Evolutionary conservation across 495 filamentous ascomycete genomes (phyloP).

Genomic region (Pyrenula massariospora): DNA sequence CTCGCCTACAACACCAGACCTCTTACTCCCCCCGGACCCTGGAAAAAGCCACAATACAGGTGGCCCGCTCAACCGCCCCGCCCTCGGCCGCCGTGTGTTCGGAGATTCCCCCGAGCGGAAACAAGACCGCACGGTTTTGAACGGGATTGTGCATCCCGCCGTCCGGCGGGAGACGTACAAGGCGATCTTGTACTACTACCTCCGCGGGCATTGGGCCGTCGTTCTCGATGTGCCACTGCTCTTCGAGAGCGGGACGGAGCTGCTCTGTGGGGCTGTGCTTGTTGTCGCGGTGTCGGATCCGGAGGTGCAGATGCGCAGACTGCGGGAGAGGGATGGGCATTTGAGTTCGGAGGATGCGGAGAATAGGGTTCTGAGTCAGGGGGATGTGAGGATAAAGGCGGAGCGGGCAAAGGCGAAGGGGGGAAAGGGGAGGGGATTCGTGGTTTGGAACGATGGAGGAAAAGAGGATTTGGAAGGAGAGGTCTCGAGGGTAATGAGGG

Average conservation of each 20-base stretch:
- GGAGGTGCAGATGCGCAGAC: constrained; percentile 62
- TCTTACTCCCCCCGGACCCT: constrained; percentile 43
- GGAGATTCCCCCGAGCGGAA: constrained; percentile 52
- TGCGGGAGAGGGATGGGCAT: constrained; percentile 60
- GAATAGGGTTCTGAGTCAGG: constrained; percentile 73
- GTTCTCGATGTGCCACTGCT: constrained; percentile 89
- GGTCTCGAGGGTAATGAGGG: constrained; percentile 48
- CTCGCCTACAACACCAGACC: constrained; percentile 65
- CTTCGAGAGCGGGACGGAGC: constrained; percentile 76
- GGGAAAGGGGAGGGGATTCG: constrained; percentile 42
- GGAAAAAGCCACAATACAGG: constrained; percentile 35
- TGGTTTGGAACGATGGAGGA: constrained; percentile 79
- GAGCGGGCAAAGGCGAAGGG: constrained; percentile 40
- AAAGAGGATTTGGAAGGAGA: constrained; percentile 53
- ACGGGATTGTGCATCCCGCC: constrained; percentile 84
- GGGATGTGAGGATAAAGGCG: constrained; percentile 72
- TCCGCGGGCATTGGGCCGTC: constrained; percentile 68
- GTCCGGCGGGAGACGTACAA: constrained; percentile 69
- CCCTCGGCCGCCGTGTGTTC: constrained; percentile 76
- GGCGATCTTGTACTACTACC: constrained; percentile 49
- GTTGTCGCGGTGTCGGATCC: constrained; percentile 74
- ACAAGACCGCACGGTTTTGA: constrained; percentile 60
- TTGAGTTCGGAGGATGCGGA: constrained; percentile 67
- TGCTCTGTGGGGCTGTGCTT: constrained; percentile 67
- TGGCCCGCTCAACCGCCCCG: constrained; percentile 70